Conservation (phyloP, 805 yeast species). For the Ogataea haglerorum region DNA sequence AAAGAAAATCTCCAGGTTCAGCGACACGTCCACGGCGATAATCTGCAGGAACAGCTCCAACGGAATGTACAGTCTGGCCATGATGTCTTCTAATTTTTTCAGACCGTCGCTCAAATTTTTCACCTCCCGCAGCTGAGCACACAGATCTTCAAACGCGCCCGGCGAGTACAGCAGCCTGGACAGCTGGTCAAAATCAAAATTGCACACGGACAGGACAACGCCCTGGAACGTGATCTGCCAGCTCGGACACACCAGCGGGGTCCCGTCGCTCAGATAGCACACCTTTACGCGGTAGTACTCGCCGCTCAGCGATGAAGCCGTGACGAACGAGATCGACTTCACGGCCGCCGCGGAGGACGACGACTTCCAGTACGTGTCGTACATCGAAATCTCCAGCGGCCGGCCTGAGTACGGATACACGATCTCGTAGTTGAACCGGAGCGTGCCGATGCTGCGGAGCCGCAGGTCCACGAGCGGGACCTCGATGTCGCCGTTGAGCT, state of each 20-base stretch:
- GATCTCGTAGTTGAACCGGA: slow-evolving; percentile 73
- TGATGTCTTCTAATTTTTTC: slow-evolving; percentile 39
- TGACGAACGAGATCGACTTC: slow-evolving; percentile 63
- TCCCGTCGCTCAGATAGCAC: slow-evolving; percentile 74
- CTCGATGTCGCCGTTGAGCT: slow-evolving; percentile 37
- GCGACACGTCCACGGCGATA: slow-evolving; percentile 57
- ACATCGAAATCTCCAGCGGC: slow-evolving; percentile 83
- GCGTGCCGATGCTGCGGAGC: slow-evolving; percentile 75
- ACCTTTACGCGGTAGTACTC: slow-evolving; percentile 68
- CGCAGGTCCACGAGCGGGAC: slow-evolving; percentile 82
- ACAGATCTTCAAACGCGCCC: slow-evolving; percentile 15
- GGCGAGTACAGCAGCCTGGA: slow-evolving; percentile 25
- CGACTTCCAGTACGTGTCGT: slow-evolving; percentile 96
- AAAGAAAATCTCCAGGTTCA: slow-evolving; percentile 71
- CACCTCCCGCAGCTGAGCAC: slow-evolving; percentile 16
- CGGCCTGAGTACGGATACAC: slow-evolving; percentile 85
- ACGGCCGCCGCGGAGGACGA: slow-evolving; percentile 46
- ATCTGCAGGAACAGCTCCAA: slow-evolving; percentile 54
- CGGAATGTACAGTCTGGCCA: slow-evolving; percentile 52
- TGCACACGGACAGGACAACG: slow-evolving; percentile 58
- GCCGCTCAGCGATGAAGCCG: slow-evolving; percentile 87
- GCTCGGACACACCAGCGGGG: slow-evolving; percentile 76
- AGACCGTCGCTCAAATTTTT: slow-evolving; percentile 18
- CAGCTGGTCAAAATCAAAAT: slow-evolving; percentile 49
- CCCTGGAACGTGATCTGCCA: slow-evolving; percentile 49